Evolutionary conservation across 495 filamentous ascomycete genomes (phyloP).

Genomic region (Apodospora peruviana): DNA sequence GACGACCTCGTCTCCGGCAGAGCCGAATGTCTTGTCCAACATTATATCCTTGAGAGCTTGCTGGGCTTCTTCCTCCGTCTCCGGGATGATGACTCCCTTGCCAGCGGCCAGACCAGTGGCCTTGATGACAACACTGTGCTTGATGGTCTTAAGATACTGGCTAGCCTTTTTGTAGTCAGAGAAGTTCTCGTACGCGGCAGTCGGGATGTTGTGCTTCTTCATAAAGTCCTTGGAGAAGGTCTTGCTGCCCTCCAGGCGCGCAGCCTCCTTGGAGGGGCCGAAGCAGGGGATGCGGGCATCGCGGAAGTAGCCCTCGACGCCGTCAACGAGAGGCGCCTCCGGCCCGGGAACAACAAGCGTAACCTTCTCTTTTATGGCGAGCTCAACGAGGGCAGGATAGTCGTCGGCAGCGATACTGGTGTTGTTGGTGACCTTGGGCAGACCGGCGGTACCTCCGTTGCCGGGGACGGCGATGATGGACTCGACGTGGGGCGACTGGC

Average conservation of each 20-base stretch:
- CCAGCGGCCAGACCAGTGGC: constrained; percentile 81
- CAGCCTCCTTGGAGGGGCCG: constrained; percentile 79
- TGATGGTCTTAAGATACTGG: constrained; percentile 67
- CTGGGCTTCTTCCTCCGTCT: constrained; percentile 74
- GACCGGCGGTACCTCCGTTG: constrained; percentile 81
- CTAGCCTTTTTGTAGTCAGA: constrained; percentile 70
- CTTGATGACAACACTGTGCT: constrained; percentile 82
- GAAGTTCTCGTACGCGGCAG: constrained; percentile 86
- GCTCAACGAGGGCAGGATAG: constrained; percentile 67
- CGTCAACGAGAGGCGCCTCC: constrained; percentile 89
- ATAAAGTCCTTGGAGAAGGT: constrained; percentile 98
- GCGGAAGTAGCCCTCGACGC: constrained; percentile 79
- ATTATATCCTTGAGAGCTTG: constrained; percentile 82
- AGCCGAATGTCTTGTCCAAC: constrained; percentile 79
- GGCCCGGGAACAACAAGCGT: constrained; percentile 89
- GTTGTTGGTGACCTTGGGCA: constrained; percentile 69
- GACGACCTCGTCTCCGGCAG: constrained; percentile 85
- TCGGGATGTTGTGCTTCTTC: constrained; percentile 84
- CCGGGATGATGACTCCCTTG: constrained; percentile 87
- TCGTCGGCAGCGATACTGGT: constrained; percentile 61
- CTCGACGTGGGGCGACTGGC: constrained; percentile 65
- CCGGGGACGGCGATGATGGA: constrained; percentile 67
- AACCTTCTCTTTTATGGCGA: constrained; percentile 66
- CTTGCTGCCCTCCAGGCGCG: constrained; percentile 92
- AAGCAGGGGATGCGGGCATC: constrained; percentile 75